Evolutionary conservation across 176 grass and related monocot species (phyloP), one percentile per base, ranked within the genome.

Genomic region (Oropetium thomaeum): DNA sequence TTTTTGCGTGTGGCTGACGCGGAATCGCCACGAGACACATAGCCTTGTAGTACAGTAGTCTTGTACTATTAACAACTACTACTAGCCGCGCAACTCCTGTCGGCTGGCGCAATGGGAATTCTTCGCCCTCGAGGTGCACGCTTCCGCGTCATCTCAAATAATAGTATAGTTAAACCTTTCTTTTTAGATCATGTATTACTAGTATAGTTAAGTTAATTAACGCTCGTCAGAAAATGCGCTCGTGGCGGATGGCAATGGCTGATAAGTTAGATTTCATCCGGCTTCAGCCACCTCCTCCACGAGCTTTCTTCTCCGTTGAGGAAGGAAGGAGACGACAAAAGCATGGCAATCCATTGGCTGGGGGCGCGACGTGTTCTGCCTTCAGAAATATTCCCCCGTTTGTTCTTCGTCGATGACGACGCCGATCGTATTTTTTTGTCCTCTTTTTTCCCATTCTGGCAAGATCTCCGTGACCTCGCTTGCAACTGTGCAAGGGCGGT

Each of bases 361-460:
- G 33, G 54, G 33, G 37, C 8, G 34, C 7, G 76, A 14, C 65
- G 71, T 65, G 58, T 39, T 41, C 54, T 64, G 15, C 28, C 26
- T 58, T 87, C 66, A 15, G 44, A 27, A 27, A 76, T 81, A 65
- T 87, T 82, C 65, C 12, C 6, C 58, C 47, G 10, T 14, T 22
- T 65, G 78, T 65, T 48, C 22, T n/a, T 4, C 30, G 47, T 27
- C 34, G 26, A 20, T 62, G 77, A 62, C 28, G 42, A 62, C 34
- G 27, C 26, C 20, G 41, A 55, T 44, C 22, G 7, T 15, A 12
- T 23, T 76, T 43, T 52, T 71, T 33, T 45, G 12, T 20, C 15
- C 16, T 17, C 7, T 5, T 2, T 4, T 14, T 45, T 3, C 5
- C 17, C 45, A 14, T 35, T 15, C 10, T 10, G 15, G 34, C 65